A percentile compares a stretch with the other conserved stretches of the same genome.
These are phyloP conservation scores for Populus trichocarpa DNA, from an alignment of 441 rosid genomes.

Conservation along the genomic window DNA sequence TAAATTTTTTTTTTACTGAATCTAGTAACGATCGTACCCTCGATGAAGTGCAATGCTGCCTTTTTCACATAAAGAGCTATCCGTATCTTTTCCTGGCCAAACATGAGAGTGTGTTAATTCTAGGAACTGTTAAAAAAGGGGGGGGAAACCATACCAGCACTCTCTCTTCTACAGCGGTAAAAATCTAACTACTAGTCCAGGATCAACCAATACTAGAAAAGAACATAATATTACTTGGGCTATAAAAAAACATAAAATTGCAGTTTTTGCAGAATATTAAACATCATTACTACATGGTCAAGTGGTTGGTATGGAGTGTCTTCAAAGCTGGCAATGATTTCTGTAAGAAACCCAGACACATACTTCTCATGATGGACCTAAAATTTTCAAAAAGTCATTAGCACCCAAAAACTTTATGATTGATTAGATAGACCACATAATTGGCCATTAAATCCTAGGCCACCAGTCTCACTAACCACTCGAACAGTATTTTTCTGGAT, in stretches of 20 bases:
- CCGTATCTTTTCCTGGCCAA: constrained; percentile 61
- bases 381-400: neutral
- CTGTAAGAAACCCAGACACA: neutral
- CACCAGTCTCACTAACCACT: neutral
- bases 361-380: neutral
- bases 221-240: neutral
- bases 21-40: constrained; percentile 32
- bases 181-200: neutral
- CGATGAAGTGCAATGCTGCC: constrained; percentile 67
- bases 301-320: neutral
- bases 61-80: constrained; percentile 66
- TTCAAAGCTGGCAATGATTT: neutral
- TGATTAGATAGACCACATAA: neutral
- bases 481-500: neutral
- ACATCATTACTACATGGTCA: neutral
- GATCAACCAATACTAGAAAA: neutral
- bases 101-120: constrained; percentile 11
- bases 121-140: neutral
- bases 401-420: neutral
- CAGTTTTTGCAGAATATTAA: neutral
- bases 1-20: neutral
- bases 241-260: neutral
- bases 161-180: neutral
- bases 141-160: neutral
- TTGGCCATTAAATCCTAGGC: neutral